Evolutionary conservation across 2,329 filamentous ascomycete genomes (phyloP).

Genomic region (Cytospora chrysosperma): DNA sequence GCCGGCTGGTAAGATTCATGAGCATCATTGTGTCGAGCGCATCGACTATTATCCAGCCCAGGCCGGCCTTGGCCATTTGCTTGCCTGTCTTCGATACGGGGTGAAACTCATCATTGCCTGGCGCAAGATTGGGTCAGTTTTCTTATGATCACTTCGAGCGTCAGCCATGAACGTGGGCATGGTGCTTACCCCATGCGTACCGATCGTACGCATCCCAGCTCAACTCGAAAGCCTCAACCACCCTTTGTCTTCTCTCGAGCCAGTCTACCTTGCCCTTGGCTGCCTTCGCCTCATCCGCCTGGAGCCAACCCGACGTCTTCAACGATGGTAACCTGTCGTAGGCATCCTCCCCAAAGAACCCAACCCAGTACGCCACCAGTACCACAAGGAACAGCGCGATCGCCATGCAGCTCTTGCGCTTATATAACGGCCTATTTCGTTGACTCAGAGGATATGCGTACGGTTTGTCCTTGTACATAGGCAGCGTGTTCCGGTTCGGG

Average conservation of each 20-base stretch:
- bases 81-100: constrained; percentile 75
- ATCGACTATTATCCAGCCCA: constrained; percentile 99
- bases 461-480: constrained; percentile 99
- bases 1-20: constrained; percentile 90
- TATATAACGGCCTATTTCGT: constrained; percentile 59
- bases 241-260: constrained; percentile 72
- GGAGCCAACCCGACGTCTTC: constrained; percentile 57
- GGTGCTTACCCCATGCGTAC: constrained; percentile 82
- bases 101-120: constrained; percentile 82
- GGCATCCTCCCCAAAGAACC: constrained; percentile 48
- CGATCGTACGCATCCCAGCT: constrained; percentile 93
- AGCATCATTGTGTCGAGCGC: constrained; percentile 94
- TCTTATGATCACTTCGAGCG: background rate
- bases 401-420: constrained; percentile 60
- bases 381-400: constrained; percentile 46
- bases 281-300: constrained; percentile 43
- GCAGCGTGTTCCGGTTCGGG: constrained; percentile 57
- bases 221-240: constrained; percentile 84
- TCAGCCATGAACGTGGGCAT: background rate
- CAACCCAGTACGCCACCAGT: constrained; percentile 69
- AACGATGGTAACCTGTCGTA: constrained; percentile 38
- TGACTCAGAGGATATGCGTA: constrained; percentile 65
- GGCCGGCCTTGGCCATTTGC: constrained; percentile 83
- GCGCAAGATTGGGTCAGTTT: constrained; percentile 32
- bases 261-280: constrained; percentile 62